Evolutionary conservation across 495 filamentous ascomycete species (phyloP).

Genomic region (Talaromyces stipitatus): DNA sequence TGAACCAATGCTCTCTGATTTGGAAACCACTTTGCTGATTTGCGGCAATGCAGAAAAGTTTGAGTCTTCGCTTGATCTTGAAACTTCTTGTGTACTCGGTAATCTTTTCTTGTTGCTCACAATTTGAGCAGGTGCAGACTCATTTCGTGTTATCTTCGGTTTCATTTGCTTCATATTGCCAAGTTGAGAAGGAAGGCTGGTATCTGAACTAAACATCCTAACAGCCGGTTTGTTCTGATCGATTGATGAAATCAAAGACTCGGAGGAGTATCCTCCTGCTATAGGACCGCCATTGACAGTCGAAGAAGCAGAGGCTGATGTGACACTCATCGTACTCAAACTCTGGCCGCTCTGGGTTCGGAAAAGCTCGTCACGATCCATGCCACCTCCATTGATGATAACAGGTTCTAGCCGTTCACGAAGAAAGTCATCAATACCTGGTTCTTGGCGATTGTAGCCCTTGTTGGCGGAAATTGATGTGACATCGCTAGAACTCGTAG

Average conservation of each 20-base stretch:
- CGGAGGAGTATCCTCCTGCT: constrained; percentile 24
- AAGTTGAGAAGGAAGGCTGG: constrained; percentile 1
- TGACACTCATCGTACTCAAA: constrained; percentile 42
- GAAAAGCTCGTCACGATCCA: constrained; percentile 40
- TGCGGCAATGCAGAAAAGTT: constrained; percentile 4
- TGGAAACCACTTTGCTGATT: neutral
- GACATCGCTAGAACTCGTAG: constrained; percentile 46
- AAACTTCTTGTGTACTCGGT: neutral
- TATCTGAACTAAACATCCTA: neutral
- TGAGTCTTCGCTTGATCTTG: neutral
- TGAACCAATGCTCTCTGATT: neutral
- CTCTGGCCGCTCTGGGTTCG: constrained; percentile 61
- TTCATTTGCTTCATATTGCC: neutral
- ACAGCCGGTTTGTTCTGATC: constrained; percentile 1
- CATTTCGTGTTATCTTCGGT: neutral
- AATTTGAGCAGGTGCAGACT: neutral
- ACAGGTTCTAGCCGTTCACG: constrained; percentile 78
- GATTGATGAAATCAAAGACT: constrained; percentile 25
- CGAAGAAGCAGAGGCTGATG: constrained; percentile 29
- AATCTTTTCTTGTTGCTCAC: neutral
- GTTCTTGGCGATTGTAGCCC: constrained; percentile 42
- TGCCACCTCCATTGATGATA: constrained; percentile 69
- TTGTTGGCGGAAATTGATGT: constrained; percentile 45
- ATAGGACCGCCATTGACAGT: constrained; percentile 10
- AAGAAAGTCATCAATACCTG: constrained; percentile 61